A percentile compares a stretch with the other conserved stretches of the same genome.
These are phyloP conservation scores for Fistulinella prunicolor DNA, from an alignment of 768 basidiomycete genomes.

Conservation along the genomic window DNA sequence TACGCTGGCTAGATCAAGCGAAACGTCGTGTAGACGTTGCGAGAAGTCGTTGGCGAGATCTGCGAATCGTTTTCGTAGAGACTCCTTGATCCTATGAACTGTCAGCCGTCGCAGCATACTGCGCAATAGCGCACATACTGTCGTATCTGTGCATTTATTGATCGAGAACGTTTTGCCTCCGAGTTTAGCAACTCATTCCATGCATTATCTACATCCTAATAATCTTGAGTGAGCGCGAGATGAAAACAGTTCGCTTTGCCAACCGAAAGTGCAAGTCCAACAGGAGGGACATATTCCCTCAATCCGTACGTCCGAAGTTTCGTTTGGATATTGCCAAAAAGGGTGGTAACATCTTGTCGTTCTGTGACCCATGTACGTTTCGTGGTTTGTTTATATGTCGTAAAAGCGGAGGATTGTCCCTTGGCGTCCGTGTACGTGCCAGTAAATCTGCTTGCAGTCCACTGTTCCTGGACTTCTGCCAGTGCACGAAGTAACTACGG, in stretches of 20 bases:
- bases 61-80: slow-evolving; percentile 73
- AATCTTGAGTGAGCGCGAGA: slow-evolving; percentile 10
- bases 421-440: slow-evolving; percentile 84
- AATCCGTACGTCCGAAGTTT: slow-evolving; percentile 90
- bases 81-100: slow-evolving; percentile 70
- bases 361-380: slow-evolving; percentile 90
- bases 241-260: slow-evolving; percentile 13
- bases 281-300: slow-evolving; percentile 76
- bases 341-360: slow-evolving; percentile 79
- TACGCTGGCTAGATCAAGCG: slow-evolving; percentile 68
- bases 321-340: slow-evolving; percentile 92
- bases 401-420: slow-evolving; percentile 67
- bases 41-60: slow-evolving; percentile 76
- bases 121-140: slow-evolving; percentile 52
- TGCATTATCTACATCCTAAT: slow-evolving; percentile 65
- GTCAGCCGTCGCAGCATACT: slow-evolving; percentile 1
- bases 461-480: slow-evolving; percentile 61
- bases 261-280: slow-evolving; percentile 61
- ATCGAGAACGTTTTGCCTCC: slow-evolving; percentile 73
- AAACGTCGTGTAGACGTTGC: slow-evolving; percentile 59
- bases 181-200: slow-evolving; percentile 73
- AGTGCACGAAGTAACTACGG: slow-evolving; percentile 65
- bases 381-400: slow-evolving; percentile 77
- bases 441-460: slow-evolving; percentile 63
- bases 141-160: slow-evolving; percentile 88